Evolutionary conservation across 306 rosid genomes (phyloP), one percentile per base, ranked within the genome.

Genomic region (Trifolium subterraneum): DNA sequence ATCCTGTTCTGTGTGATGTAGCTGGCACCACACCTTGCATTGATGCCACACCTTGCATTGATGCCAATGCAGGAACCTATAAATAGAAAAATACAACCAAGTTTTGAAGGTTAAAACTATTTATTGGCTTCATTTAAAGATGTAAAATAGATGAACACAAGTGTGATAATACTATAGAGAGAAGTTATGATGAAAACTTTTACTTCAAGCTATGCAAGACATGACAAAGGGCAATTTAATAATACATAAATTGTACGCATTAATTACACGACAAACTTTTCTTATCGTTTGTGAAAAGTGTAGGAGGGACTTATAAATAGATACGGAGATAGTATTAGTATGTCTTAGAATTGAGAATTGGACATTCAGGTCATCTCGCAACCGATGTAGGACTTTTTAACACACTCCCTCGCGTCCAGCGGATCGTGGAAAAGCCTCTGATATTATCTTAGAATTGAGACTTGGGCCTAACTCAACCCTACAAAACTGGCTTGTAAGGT

Each of bases 31-130:
- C 84, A 67, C 79, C 86, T 6, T 85, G 83, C 77, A 76, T 18
- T 52, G 84, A 73, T 44, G 66, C 78, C 80, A 76, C 31, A 18
- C 82, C 29, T 6, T 85, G 83, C 77, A 76, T 18, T 52, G 84
- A 73, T 44, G 66, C 78, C 80, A 76, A 36, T n/a, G 81, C 29
- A 66, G 92, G 89, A 85, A 83, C 68, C 89, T 88, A 44, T 68
- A 61, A 75, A 60, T 76, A 56, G 55, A 66, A 71, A 64, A 66
- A 78, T 63, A 70, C 38, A 36, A 78, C 50, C 38, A 77, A 10
- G 16, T 55, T 8, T 64, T 44, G 29, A 64, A 61, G 44, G 50
- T 72, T 79, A 72, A 16, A 56, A 61, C 25, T 41, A 23, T 50
- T 19, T 25, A 41, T 73, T 47, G 6, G 22, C 33, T 56, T 45